A percentile compares a stretch with the other conserved stretches of the same genome.
Evolutionary conservation across 306 rosid species (phyloP).

Genomic region (Castanea mollissima): DNA sequence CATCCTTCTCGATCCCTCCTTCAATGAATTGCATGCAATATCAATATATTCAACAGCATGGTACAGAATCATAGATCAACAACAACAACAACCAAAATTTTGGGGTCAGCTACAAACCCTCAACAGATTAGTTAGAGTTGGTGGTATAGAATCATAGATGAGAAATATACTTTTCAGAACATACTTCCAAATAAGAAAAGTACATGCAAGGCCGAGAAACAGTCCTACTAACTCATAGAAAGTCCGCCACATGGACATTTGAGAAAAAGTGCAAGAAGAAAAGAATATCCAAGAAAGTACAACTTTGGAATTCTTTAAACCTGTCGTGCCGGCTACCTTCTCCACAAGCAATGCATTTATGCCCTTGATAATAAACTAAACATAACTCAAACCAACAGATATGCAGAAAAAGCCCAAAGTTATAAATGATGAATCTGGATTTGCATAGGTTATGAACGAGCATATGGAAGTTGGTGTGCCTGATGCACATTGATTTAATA

Average conservation of each 20-base stretch:
- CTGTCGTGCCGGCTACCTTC: not conserved
- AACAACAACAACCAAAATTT: not conserved
- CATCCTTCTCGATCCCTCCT: slow-evolving; percentile 42
- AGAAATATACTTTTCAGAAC: slow-evolving; percentile 11
- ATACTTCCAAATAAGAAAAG: slow-evolving; percentile 1
- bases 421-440: not conserved
- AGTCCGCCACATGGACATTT: not conserved
- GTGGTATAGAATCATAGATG: slow-evolving; percentile 15
- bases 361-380: not conserved
- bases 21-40: slow-evolving; percentile 59
- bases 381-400: not conserved
- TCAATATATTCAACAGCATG: slow-evolving; percentile 13
- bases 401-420: not conserved
- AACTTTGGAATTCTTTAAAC: not conserved
- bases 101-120: too few species aligned
- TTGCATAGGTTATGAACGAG: not conserved
- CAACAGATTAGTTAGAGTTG: too few species aligned
- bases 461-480: not conserved
- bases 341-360: not conserved
- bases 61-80: slow-evolving; percentile 11
- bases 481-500: not conserved
- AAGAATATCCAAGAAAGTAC: not conserved
- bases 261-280: not conserved
- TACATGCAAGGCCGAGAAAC: not conserved
- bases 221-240: not conserved